Evolutionary conservation across 106 monocot genomes (phyloP), one percentile per base, ranked within the genome.

Genomic region (Posidonia australis): DNA sequence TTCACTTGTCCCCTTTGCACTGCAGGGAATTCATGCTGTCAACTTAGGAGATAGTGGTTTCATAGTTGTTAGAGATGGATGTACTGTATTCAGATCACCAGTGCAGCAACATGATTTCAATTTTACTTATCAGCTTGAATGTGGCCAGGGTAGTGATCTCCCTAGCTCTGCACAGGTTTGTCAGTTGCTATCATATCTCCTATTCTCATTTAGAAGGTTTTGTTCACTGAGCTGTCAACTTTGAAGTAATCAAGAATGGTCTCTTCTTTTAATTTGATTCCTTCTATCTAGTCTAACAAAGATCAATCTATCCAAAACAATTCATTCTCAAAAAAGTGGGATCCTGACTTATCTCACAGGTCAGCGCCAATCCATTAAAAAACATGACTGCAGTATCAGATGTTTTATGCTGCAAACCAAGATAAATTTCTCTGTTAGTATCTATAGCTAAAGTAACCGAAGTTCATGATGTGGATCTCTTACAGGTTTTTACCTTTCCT

Each of bases 41-140:
- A 88, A 88, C 54, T 69, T 88, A 51, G 87, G 87, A 30, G 87
- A 88, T 44, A 83, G 87, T 62, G 83, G 87, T 19, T 88, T 88
- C 51, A 70, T 88, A 48, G 78, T 88, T 56, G 76, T 88, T 13
- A 75, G 83, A 42, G 81, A 88, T 70, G 87, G 83, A 18, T 70
- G 67, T 58, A 88, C 78, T 10, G 67, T 83, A 44, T 78, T 88
- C 42, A 67, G 81, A 14, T 88, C 87, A 52, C 87, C 87, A 64
- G 78, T 80, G 19, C 87, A 88, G 54, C 87, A 83, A 46, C 87
- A 88, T 70, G 87, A 81, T 71, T 88, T 88, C 54, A 88, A 88
- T 73, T 88, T 88, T 48, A 88, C 87, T 27, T 88, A 76, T 66
- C 87, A 88, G 46, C 87, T 88, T 67, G 87, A 81, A 70, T 81